Conservation (phyloP, 2,329 filamentous ascomycete species). For the Penicillium sp. region DNA sequence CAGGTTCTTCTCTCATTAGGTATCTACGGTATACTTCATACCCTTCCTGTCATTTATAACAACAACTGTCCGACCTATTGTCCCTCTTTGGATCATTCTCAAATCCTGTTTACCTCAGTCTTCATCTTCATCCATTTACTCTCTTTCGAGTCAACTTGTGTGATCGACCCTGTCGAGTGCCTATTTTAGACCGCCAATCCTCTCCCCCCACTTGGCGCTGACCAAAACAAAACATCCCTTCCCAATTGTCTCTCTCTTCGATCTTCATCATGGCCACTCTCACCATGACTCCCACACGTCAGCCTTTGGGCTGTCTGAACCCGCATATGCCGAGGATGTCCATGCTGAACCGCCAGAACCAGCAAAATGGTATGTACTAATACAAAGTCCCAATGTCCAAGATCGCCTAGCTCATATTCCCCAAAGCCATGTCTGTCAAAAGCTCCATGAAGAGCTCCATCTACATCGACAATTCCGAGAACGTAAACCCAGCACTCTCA, state of each 20-base stretch:
- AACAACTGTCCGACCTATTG: conserved; percentile 1
- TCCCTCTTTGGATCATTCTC: conserved; percentile 4
- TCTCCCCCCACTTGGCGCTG: conserved; percentile 26
- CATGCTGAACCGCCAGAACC: conserved; percentile 34
- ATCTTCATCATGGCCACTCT: conserved; percentile 32
- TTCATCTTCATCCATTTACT: neutral
- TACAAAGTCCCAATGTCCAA: neutral
- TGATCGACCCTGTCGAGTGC: conserved; percentile 7
- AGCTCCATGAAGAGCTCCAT: conserved; percentile 19
- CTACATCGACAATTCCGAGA: conserved; percentile 44
- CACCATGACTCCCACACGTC: conserved; percentile 36
- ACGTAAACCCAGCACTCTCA: conserved; percentile 55
- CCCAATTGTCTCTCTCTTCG: neutral
- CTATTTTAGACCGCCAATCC: conserved; percentile 22
- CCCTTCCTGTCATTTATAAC: conserved; percentile 9
- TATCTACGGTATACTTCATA: conserved; percentile 1
- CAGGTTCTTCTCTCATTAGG: conserved; percentile 6
- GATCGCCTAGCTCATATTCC: conserved; percentile 10
- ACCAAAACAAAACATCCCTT: conserved; percentile 25
- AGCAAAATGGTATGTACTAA: conserved; percentile 30
- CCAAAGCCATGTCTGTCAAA: conserved; percentile 8
- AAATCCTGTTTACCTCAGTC: neutral
- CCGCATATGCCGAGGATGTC: conserved; percentile 32
- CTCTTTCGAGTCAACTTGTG: conserved; percentile 1
- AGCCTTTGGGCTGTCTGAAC: conserved; percentile 37